Base-by-base conservation (phyloP, 2,329 filamentous ascomycete species). In the Podosphaera xanthii region DNA sequence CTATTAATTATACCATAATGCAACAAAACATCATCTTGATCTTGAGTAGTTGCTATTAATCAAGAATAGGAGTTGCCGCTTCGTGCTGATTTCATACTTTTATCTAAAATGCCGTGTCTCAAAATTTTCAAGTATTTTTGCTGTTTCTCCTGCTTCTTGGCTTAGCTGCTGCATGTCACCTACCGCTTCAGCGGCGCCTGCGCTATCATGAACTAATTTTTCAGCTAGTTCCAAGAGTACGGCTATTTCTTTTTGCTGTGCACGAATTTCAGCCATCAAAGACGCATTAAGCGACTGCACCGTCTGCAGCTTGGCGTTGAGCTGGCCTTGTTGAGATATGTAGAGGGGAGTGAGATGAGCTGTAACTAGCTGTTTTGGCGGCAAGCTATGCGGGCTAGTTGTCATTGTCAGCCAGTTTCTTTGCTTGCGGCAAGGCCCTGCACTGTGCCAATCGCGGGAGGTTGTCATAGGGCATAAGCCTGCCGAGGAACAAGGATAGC, bases 281-380 rank as follows among this genome's bases (percentile, higher is more conserved):
- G 69, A 71, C 12, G 76, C 75, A 66, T 84, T 84, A 64, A 77
- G 74, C 14, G 74, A 72, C 67, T 82, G 78, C 50, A 73, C 73
- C 31, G 77, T 79, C 65, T 78, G 76, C 40, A 83, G 71, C 54
- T 72, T 72, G 7, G 77, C 78, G 66, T 79, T 79, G 61, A 83
- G 75, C 64, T 76, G 75, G 2, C 74, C 75, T 59, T 76, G 76
- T 66, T 81, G 77, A 14, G 73, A 69, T 2, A 72, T 71, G 3
- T 81, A 73, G 58, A 77, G 72, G 0, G 78, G 77, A 4, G 71
- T 68, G 33, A 82, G 70, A 67, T 83, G 80, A 1, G 79, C 79
- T 14, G 72, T 69, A 31, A 82, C 71, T 46, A 83, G 71, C 2
- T 72, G 69, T 2, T 71, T 66, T 0, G 80, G 74, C 0, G 79